Evolutionary conservation across 1,284 basidiomycete genomes (phyloP), one percentile per base, ranked within the genome.

Genomic region (Lignosus rhinocerotis): DNA sequence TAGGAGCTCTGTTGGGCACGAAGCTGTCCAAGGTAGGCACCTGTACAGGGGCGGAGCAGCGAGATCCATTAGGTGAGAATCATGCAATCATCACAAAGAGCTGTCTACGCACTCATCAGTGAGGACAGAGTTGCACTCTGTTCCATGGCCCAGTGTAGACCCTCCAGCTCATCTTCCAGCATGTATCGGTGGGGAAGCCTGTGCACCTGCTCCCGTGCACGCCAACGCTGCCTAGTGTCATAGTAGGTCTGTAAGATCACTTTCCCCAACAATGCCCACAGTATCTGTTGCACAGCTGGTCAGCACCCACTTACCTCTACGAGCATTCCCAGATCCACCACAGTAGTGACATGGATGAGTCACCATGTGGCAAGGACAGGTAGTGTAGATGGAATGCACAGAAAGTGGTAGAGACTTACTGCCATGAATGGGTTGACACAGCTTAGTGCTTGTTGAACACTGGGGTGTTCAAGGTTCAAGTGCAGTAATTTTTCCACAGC

Each of bases 391-490:
- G 31, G 25, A 42, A 17, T 16, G n/a, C 34, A 34, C n/a, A 51
- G 41, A 32, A 32, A 21, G 33, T 4, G 16, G 30, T 45, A 1
- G 16, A 11, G 33, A 55, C 60, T 47, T 52, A 64, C 63, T 48
- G 55, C 63, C 31, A 56, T 49, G 58, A 60, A 64, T 30, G 63
- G 63, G 48, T 62, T 64, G 39, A 64, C 58, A 19, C 53, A 58
- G 44, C n/a, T 42, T 7, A 64, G 58, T 25, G 55, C 50, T n/a
- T n/a, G n/a, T n/a, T n/a, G n/a, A n/a, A n/a, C n/a, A n/a, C n/a
- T n/a, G n/a, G n/a, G n/a, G 30, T 43, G 55, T 34, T 46, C 41
- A 19, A 58, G 50, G 6, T 19, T 53, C 34, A 64, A 32, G 7
- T 49, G 39, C 30, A 56, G 55, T 47, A 64, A 39, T 21, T 51